Evolutionary conservation across 305 asterid species (phyloP).

Genomic region (Fraxinus platypoda): DNA sequence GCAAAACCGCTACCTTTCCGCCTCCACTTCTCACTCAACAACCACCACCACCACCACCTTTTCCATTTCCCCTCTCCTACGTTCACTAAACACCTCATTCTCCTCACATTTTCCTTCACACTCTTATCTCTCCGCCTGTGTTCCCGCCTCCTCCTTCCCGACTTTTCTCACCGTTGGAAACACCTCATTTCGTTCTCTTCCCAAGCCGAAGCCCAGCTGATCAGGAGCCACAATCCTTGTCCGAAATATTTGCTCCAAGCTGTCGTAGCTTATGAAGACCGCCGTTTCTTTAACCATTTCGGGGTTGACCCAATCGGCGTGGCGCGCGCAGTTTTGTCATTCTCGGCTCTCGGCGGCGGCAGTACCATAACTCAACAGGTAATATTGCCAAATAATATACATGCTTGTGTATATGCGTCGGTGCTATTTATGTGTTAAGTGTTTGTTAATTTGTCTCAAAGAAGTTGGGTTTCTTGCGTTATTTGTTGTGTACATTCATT

Average conservation of each 20-base stretch:
- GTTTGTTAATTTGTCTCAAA: slow-evolving; percentile 34
- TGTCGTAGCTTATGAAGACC: slow-evolving; percentile 35
- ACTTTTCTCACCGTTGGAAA: slow-evolving; percentile 36
- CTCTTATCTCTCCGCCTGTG: slow-evolving; percentile 30
- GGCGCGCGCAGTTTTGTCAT: slow-evolving; percentile 31
- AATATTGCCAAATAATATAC: neutral
- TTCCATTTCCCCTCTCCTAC: neutral
- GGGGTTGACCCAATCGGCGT: slow-evolving; percentile 33
- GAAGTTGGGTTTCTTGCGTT: slow-evolving; percentile 1
- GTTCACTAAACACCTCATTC: slow-evolving; percentile 21
- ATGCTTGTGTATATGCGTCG: neutral
- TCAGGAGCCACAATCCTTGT: slow-evolving; percentile 1
- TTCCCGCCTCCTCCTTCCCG: slow-evolving; percentile 29
- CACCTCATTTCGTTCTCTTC: slow-evolving; percentile 27
- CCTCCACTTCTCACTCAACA: slow-evolving; percentile 20
- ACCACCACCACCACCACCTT: neutral
- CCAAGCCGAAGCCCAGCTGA: slow-evolving; percentile 31
- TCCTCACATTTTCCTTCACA: slow-evolving; percentile 25
- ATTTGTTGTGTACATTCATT: neutral
- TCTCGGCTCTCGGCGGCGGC: slow-evolving; percentile 36
- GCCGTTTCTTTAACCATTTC: slow-evolving; percentile 33
- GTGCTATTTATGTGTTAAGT: neutral
- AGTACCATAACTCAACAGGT: slow-evolving; percentile 41
- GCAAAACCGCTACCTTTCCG: slow-evolving; percentile 5
- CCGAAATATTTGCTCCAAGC: slow-evolving; percentile 35